phyloP scores from a whole-genome alignment of 2,329 filamentous ascomycete genomes.

The Aspergillus arachidicola region DNA sequence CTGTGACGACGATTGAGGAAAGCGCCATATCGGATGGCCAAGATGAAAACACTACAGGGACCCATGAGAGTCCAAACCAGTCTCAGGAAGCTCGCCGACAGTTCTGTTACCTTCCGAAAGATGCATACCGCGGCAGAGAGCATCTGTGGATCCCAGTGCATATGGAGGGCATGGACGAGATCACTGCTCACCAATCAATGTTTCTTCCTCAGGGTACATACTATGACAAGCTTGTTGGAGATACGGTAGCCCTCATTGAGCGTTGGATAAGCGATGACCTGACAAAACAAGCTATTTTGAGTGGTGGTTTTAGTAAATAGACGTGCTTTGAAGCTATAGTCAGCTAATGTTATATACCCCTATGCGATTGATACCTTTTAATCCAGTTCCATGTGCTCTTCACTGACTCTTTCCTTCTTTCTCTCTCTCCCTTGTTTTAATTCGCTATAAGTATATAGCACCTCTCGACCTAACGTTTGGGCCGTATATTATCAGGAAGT shows the following conservation, averaged over 20 bases:
- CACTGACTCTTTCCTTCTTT: neutral
- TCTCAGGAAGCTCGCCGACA: constrained; percentile 61
- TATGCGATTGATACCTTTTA: neutral
- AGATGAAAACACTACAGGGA: neutral
- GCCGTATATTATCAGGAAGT: neutral
- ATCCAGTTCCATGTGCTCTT: neutral
- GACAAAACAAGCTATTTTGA: neutral
- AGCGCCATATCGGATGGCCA: neutral
- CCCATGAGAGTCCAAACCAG: neutral
- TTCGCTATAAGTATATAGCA: too few species aligned
- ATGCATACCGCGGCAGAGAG: constrained; percentile 61
- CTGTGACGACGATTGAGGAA: neutral
- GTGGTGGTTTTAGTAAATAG: neutral
- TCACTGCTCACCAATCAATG: constrained; percentile 79
- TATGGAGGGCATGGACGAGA: constrained; percentile 83
- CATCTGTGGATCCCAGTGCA: constrained; percentile 75
- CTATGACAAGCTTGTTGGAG: constrained; percentile 76
- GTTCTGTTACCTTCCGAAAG: constrained; percentile 69
- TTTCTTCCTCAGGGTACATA: constrained; percentile 70
- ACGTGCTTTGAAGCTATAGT: neutral
- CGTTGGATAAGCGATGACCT: constrained; percentile 4
- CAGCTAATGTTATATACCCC: neutral
- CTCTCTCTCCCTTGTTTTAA: neutral
- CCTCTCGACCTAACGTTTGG: neutral
- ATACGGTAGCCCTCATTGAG: constrained; percentile 43